Evolutionary conservation across 1,139 yeast genomes (phyloP), one percentile per base, ranked within the genome.

Genomic region (Magnusiomyces ingens): DNA sequence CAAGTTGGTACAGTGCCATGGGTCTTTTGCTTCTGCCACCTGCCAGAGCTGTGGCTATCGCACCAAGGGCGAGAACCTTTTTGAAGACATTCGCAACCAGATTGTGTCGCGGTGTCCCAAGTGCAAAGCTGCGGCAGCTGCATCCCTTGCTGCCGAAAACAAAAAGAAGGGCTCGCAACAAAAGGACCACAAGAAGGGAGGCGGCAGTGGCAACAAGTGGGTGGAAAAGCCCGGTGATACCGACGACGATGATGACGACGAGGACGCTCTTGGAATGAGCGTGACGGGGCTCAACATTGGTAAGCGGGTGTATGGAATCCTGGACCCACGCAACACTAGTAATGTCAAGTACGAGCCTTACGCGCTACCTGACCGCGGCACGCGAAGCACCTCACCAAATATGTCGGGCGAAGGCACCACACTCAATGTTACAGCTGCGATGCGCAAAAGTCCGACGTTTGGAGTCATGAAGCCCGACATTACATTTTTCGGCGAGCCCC

Each of bases 381-480:
- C 21, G 3, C 49, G 42, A 10, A 26, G 37, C 18, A 22, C 21
- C 35, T 29, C n/a, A 11, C 43, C 43, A 2, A 26, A 26, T 8
- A 26, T 4, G 8, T 26, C 32, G 4, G 32, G 32, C 8, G 32
- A 26, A 26, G 32, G 32, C 8, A 26, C 32, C 8, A 26, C 32
- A 8, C 18, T 29, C n/a, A 17, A 18, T 6, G 29, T 26, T 12
- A 40, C 46, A n/a, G 38, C 45, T 2, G 13, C 45, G 2, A 36
- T 53, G 60, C 46, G 49, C 47, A 35, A 17, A 26, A 47, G 48
- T 38, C 55, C 60, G 12, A 44, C 53, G 13, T 83, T 69, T 65
- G 96, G 96, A n/a, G 93, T 90, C 4, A 77, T 88, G 76, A 91
- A 93, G 66, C 99, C 99, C 0, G 96, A 93, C 67, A 91, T 93